A percentile compares a stretch with the other conserved stretches of the same genome.
phyloP scores from a whole-genome alignment of 2,329 filamentous ascomycete species.

The Cordyceps pruinosa region DNA sequence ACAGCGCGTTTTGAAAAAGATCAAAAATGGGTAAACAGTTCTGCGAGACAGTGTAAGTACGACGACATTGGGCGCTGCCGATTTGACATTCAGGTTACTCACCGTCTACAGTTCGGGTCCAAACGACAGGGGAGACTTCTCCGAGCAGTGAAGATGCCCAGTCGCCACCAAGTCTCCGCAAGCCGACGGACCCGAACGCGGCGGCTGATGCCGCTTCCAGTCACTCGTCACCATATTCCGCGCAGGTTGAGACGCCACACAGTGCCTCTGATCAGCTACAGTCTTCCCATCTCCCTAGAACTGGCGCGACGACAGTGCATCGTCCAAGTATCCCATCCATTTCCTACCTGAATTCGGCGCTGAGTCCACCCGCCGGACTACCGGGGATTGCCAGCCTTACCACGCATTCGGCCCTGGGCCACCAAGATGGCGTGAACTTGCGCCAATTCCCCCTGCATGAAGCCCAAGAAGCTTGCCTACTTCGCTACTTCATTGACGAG shows the following conservation, averaged over 20 bases:
- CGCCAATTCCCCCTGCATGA: conserved; percentile 26
- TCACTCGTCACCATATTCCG: conserved; percentile 1
- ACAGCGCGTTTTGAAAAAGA: conserved; percentile 26
- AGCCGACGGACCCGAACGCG: background rate
- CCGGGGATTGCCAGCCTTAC: conserved; percentile 8
- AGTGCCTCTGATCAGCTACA: background rate
- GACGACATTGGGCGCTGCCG: conserved; percentile 12
- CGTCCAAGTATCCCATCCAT: conserved; percentile 1
- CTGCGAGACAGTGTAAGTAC: conserved; percentile 27
- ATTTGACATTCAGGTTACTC: background rate
- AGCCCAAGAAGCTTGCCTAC: conserved; percentile 31
- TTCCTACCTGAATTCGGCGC: background rate
- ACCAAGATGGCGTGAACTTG: conserved; percentile 4
- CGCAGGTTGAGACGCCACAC: background rate
- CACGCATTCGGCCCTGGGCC: background rate
- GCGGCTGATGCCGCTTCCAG: background rate
- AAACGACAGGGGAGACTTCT: conserved; percentile 8
- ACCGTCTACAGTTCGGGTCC: conserved; percentile 6
- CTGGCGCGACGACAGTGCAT: background rate
- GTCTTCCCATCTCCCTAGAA: background rate
- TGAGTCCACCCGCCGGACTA: background rate
- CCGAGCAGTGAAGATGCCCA: background rate
- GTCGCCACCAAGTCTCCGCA: background rate
- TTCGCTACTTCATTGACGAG: conserved; percentile 34
- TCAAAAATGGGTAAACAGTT: conserved; percentile 32